A percentile compares a stretch with the other conserved stretches of the same genome.
These are phyloP conservation scores for Sphaerosporella brunnea DNA, from an alignment of 495 filamentous ascomycete species.

Conservation along the genomic window DNA sequence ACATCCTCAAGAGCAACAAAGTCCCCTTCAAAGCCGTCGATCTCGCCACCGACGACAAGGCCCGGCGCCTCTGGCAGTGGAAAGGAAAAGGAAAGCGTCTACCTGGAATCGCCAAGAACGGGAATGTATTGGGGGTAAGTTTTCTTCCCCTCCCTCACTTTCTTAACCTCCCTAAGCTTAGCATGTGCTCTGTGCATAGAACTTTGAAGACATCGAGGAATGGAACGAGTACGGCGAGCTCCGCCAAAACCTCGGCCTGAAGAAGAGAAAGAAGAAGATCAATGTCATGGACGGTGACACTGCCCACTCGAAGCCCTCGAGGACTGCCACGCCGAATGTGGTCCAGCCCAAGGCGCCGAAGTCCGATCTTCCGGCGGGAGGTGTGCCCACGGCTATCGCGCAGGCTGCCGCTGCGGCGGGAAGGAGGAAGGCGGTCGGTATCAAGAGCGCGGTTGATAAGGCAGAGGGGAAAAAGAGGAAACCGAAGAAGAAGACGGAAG, in stretches of 20 bases:
- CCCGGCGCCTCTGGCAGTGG: conserved; percentile 76
- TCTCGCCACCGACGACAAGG: conserved; percentile 78
- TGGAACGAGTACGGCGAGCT: conserved; percentile 98
- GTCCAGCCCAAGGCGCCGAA: conserved; percentile 14
- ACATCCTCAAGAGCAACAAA: conserved; percentile 86
- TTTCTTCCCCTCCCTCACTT: not conserved
- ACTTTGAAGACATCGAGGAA: conserved; percentile 84
- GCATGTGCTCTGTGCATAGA: conserved; percentile 35
- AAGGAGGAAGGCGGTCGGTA: conserved; percentile 38
- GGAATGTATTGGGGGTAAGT: conserved; percentile 70
- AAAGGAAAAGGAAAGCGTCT: conserved; percentile 62
- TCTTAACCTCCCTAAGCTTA: not conserved
- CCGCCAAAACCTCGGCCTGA: conserved; percentile 54
- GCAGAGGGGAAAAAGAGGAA: conserved; percentile 14
- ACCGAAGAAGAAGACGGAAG: conserved; percentile 10
- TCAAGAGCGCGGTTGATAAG: conserved; percentile 15
- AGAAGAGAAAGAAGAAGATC: conserved; percentile 24
- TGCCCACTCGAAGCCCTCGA: conserved; percentile 29
- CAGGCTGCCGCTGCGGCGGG: conserved; percentile 18
- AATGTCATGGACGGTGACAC: conserved; percentile 22
- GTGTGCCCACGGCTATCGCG: conserved; percentile 7
- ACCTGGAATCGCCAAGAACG: conserved; percentile 75
- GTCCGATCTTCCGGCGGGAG: conserved; percentile 1
- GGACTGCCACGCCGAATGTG: conserved; percentile 31
- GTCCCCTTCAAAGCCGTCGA: conserved; percentile 86